phyloP scores from a whole-genome alignment of 140 eudicot species.

The Ambrosia hybrid region DNA sequence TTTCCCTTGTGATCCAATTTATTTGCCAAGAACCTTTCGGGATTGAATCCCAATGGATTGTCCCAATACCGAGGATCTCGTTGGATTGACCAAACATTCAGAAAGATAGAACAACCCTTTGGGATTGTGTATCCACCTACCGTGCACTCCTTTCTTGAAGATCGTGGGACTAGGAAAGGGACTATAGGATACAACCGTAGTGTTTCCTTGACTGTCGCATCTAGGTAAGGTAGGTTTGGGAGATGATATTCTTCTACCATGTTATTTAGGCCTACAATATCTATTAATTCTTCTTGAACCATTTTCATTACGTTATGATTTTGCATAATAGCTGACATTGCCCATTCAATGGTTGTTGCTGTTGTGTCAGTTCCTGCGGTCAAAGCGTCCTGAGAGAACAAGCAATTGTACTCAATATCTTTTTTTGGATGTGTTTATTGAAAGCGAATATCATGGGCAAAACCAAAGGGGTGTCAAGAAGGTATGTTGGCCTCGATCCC shows the following conservation, averaged over 20 bases:
- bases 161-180: conserved; percentile 17
- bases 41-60: conserved; percentile 10
- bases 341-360: conserved; percentile 5
- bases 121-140: conserved; percentile 20
- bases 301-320: not conserved
- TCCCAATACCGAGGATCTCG: conserved; percentile 13
- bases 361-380: conserved; percentile 14
- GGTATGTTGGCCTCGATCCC: not conserved
- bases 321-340: not conserved
- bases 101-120: conserved; percentile 9
- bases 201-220: conserved; percentile 17
- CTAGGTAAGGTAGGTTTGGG: conserved; percentile 1
- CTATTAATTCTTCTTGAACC: conserved; percentile 6
- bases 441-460: not conserved
- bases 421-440: not conserved
- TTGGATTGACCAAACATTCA: conserved; percentile 17
- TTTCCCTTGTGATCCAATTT: conserved; percentile 2
- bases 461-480: not conserved
- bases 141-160: not conserved
- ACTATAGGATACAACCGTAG: conserved; percentile 9
- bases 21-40: conserved; percentile 1
- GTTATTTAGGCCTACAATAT: conserved; percentile 10
- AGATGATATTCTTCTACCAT: conserved; percentile 15
- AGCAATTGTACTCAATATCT: not conserved
- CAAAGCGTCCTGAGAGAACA: not conserved